Base-by-base conservation (phyloP, 2,329 filamentous ascomycete species). In the Coniochaeta prunicola region DNA sequence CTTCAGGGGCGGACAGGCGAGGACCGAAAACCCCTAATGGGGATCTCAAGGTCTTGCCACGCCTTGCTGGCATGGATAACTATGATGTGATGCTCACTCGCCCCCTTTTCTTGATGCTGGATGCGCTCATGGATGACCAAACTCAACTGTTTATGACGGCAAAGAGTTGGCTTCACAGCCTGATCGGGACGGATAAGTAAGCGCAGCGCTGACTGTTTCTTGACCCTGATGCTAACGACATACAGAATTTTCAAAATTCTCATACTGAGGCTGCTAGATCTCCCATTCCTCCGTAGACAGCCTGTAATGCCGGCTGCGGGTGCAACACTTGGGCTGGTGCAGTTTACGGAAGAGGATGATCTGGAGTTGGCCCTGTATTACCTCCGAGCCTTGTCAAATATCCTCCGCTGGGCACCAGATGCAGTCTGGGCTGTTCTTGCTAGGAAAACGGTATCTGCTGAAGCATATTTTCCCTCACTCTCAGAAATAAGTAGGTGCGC, bases 51-150 rank as follows among this genome's bases (percentile, higher is more conserved):
- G 71, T 68, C 4, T 67, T 68, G 9, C 71, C 73, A 15, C 76
- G 80, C 28, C 76, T 81, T 64, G 80, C 72, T 8, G 84, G 84
- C 7, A 77, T 78, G 67, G 83, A 84, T 30, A 78, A 87, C 63
- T 90, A 87, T 67, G 84, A 90, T 64, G 76, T 87, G 6, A 87
- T 96, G 76, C 79, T 97, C 42, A 88, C 88, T 6, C 84, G 91
- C 56, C 93, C 93, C 1, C 73, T 96, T 19, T 88, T 97, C 62
- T 74, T 96, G 12, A 80, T 96, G 62, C 77, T 97, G 28, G 93
- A 97, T 71, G 82, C 87, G 1, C 77, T 97, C 1, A 74, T 83
- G 19, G 87, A 92, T 60, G 86, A 91, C 60, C 80, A 83, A 21
- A 88, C 86, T 2, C 89, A 92, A 65, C 76, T 89, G 15, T 91